Percentiles rank a stretch among this genome's conserved stretches.
These are phyloP conservation scores for Saccharata proteae DNA, from an alignment of 2,329 filamentous ascomycete species.

Conservation along the genomic window DNA sequence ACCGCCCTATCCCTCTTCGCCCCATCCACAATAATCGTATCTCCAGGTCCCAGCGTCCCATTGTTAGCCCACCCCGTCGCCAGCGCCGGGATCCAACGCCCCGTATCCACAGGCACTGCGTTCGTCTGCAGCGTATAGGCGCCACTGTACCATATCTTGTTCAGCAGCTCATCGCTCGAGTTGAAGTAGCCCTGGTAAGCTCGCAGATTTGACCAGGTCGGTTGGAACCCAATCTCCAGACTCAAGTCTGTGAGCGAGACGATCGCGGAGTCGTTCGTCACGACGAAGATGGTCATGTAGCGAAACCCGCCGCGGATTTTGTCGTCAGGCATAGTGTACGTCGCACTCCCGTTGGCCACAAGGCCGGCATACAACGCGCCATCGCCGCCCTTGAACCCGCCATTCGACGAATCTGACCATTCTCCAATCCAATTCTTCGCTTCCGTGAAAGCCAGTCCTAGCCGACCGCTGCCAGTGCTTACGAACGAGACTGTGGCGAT, in stretches of 20 bases:
- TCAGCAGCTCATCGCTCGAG: conserved; percentile 21
- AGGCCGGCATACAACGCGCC: conserved; percentile 37
- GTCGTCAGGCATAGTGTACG: conserved; percentile 31
- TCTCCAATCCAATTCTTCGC: conserved; percentile 32
- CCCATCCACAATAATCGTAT: conserved; percentile 27
- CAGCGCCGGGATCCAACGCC: conserved; percentile 21
- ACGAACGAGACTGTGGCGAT: conserved; percentile 41
- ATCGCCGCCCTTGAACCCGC: conserved; percentile 25
- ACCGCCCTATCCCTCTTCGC: conserved; percentile 30
- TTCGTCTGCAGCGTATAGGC: conserved; percentile 42
- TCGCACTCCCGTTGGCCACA: conserved; percentile 19
- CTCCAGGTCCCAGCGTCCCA: conserved; percentile 22
- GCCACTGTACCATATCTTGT: conserved; percentile 38
- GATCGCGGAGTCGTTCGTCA: conserved; percentile 22
- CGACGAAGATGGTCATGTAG: conserved; percentile 38
- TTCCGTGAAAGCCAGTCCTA: conserved; percentile 31
- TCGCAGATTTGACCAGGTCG: conserved; percentile 34
- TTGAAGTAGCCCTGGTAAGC: conserved; percentile 29
- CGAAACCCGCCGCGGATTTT: conserved; percentile 41
- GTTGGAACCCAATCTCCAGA: conserved; percentile 37
- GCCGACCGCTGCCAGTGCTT: conserved; percentile 22
- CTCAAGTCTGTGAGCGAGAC: conserved; percentile 27
- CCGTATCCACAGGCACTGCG: conserved; percentile 26
- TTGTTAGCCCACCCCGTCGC: conserved; percentile 23
- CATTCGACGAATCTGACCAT: conserved; percentile 31